A percentile compares a stretch with the other conserved stretches of the same genome.
Evolutionary conservation across 208 protist genomes (phyloP).

Genomic region (Porcisia hertigi): DNA sequence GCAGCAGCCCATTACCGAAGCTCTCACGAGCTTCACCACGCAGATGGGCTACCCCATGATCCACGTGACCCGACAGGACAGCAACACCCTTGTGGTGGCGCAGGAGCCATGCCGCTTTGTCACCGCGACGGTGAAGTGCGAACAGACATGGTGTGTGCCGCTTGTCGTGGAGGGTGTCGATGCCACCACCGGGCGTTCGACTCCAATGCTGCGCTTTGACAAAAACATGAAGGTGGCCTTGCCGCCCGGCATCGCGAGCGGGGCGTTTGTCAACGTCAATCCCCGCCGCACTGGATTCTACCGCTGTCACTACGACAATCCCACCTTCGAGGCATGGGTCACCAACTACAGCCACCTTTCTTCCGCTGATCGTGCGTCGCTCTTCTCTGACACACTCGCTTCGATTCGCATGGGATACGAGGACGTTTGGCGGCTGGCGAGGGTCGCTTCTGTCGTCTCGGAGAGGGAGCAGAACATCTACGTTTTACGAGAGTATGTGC

Average conservation of each 20-base stretch:
- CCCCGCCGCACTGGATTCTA: slow-evolving; percentile 79
- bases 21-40: slow-evolving; percentile 93
- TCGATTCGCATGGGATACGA: slow-evolving; percentile 74
- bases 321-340: slow-evolving; percentile 53
- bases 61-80: slow-evolving; percentile 43
- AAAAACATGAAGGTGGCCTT: slow-evolving; percentile 50
- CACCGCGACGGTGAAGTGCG: slow-evolving; percentile 27
- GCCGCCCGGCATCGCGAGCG: slow-evolving; percentile 31
- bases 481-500: slow-evolving; percentile 61
- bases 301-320: slow-evolving; percentile 83
- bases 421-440: slow-evolving; percentile 50
- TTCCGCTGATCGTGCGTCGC: slow-evolving; percentile 46
- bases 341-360: slow-evolving; percentile 46
- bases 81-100: slow-evolving; percentile 7
- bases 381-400: slow-evolving; percentile 79
- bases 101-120: slow-evolving; percentile 75
- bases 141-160: slow-evolving; percentile 68
- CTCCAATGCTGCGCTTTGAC: slow-evolving; percentile 49
- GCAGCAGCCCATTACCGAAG: slow-evolving; percentile 73
- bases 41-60: slow-evolving; percentile 94
- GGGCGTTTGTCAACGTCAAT: slow-evolving; percentile 64
- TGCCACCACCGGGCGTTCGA: slow-evolving; percentile 33
- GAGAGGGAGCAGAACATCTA: slow-evolving; percentile 49
- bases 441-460: slow-evolving; percentile 39
- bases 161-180: slow-evolving; percentile 57